Evolutionary conservation across 2,329 filamentous ascomycete genomes (phyloP).

Genomic region (Penicillium sclerotiorum): DNA sequence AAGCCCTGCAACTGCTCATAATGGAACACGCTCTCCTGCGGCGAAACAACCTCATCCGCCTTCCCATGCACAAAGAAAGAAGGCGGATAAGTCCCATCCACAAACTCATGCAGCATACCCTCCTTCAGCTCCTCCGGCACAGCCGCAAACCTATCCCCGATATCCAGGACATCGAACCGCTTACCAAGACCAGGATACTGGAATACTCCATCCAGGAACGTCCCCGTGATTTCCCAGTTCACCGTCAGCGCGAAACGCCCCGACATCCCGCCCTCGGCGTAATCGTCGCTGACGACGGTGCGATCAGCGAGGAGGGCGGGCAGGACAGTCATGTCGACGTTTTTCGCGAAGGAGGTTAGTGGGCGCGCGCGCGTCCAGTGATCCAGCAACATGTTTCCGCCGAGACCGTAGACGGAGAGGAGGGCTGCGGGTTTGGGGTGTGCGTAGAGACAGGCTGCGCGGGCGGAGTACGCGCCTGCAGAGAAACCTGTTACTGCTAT

Average conservation of each 20-base stretch:
- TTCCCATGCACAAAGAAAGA: conserved; percentile 25
- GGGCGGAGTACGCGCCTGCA: conserved; percentile 26
- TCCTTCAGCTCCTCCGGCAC: conserved; percentile 17
- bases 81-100: conserved; percentile 18
- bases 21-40: conserved; percentile 20
- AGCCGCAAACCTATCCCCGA: conserved; percentile 9
- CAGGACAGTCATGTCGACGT: conserved; percentile 13
- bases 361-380: conserved; percentile 23
- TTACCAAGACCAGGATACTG: conserved; percentile 15
- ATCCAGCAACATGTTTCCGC: conserved; percentile 21
- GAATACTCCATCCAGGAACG: conserved; percentile 22
- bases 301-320: conserved; percentile 17
- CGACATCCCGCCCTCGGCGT: conserved; percentile 4
- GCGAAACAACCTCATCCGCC: conserved; percentile 24
- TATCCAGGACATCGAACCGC: conserved; percentile 13
- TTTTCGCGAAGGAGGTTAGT: conserved; percentile 20
- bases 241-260: conserved; percentile 24
- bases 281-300: conserved; percentile 24
- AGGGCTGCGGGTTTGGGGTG: conserved; percentile 20
- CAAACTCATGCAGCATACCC: conserved; percentile 20
- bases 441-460: conserved; percentile 26
- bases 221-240: conserved; percentile 23
- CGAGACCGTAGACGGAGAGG: conserved; percentile 18
- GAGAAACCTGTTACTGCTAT: conserved; percentile 27
- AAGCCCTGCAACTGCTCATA: conserved; percentile 17